A percentile compares a stretch with the other conserved stretches of the same genome.
Conservation (phyloP, 768 basidiomycete species). For the Phlebiopsis gigantea region DNA sequence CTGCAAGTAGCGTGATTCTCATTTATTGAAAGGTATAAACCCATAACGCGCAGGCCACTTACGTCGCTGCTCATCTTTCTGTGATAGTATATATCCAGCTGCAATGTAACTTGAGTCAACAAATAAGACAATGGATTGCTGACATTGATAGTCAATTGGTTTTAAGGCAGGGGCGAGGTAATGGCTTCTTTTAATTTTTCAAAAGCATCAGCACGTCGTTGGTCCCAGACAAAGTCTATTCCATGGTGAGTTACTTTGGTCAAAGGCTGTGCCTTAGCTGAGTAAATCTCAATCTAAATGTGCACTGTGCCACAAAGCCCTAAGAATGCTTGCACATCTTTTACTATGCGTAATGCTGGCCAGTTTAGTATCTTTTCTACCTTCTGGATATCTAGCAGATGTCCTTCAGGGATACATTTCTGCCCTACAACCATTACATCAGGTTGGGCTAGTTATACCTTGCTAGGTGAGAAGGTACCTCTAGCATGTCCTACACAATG, state of each 20-base stretch:
- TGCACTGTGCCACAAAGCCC: conserved; percentile 14
- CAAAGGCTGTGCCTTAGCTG: conserved; percentile 7
- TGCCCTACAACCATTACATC: neutral
- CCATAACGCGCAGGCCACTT: conserved; percentile 27
- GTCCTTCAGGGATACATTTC: conserved; percentile 9
- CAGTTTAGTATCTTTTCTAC: conserved; percentile 12
- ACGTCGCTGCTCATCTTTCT: conserved; percentile 18
- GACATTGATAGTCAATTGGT: conserved; percentile 29
- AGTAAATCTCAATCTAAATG: conserved; percentile 17
- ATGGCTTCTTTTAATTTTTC: conserved; percentile 25
- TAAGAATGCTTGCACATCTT: conserved; percentile 17
- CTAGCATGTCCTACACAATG: conserved; percentile 13
- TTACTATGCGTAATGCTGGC: conserved; percentile 2
- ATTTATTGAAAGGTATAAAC: conserved; percentile 27
- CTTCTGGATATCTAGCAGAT: conserved; percentile 9
- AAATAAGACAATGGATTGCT: conserved; percentile 23
- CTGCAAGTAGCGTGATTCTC: conserved; percentile 22
- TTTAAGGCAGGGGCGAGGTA: conserved; percentile 23
- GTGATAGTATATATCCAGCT: conserved; percentile 33
- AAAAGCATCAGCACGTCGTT: conserved; percentile 22
- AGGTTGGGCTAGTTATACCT: conserved; percentile 1
- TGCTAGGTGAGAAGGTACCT: conserved; percentile 11
- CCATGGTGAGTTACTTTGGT: conserved; percentile 17
- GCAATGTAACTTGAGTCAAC: conserved; percentile 34
- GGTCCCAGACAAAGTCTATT: conserved; percentile 26